A percentile compares a stretch with the other conserved stretches of the same genome.
Conservation (phyloP, 2,329 filamentous ascomycete species). For the Colletotrichum sp. region DNA sequence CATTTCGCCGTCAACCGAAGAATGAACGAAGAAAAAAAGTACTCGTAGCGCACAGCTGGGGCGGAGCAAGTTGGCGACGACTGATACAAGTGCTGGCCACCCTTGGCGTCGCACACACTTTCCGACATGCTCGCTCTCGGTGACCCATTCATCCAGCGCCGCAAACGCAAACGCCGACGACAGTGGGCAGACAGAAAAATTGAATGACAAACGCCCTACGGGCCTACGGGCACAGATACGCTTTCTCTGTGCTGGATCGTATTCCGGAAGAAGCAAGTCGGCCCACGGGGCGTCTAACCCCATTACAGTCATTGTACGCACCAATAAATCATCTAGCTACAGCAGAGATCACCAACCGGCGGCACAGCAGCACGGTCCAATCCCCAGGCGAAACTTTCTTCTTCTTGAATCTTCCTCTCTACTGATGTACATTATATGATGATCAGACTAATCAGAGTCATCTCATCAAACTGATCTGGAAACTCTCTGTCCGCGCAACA, state of each 20-base stretch:
- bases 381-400: neutral
- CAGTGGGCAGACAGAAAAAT: neutral
- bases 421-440: neutral
- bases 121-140: neutral
- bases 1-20: neutral
- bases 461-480: neutral
- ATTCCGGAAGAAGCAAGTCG: neutral
- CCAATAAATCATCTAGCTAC: neutral
- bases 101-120: constrained; percentile 4
- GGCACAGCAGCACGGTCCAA: neutral
- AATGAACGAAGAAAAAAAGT: neutral
- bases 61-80: neutral
- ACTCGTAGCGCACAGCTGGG: neutral
- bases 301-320: neutral
- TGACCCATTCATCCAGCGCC: neutral
- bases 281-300: neutral
- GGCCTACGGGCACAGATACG: neutral
- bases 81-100: neutral
- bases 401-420: neutral
- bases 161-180: neutral
- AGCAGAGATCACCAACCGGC: neutral
- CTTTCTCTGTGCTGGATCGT: neutral
- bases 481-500: neutral
- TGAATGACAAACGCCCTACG: neutral
- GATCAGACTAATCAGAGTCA: neutral